These are phyloP conservation scores for Suillus alpinus DNA, from an alignment of 768 basidiomycete genomes.

Conservation along the genomic window DNA sequence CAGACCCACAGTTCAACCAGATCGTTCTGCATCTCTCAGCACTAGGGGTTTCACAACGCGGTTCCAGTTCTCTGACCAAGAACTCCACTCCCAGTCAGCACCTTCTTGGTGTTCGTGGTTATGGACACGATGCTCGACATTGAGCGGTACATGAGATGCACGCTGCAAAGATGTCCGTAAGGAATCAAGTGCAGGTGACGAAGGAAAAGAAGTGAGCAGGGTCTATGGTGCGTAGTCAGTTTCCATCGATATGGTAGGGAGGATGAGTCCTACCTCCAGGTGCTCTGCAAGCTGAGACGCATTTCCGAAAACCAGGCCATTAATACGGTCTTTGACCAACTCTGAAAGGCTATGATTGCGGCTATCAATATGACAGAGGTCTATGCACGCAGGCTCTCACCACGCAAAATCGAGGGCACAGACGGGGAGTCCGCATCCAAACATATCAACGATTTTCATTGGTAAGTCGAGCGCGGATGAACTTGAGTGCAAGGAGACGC, in stretches of 20 bases:
- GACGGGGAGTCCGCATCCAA: slow-evolving; percentile 93
- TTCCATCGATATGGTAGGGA: not conserved
- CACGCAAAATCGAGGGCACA: slow-evolving; percentile 85
- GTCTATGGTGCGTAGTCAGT: slow-evolving; percentile 35
- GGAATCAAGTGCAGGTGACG: slow-evolving; percentile 43
- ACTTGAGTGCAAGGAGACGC: slow-evolving; percentile 87
- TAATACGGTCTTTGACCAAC: slow-evolving; percentile 79
- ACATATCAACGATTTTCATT: slow-evolving; percentile 99
- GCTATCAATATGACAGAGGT: slow-evolving; percentile 4
- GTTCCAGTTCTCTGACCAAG: slow-evolving; percentile 89
- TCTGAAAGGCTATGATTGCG: slow-evolving; percentile 63
- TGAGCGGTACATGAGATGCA: slow-evolving; percentile 28
- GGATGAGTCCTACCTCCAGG: slow-evolving; percentile 43
- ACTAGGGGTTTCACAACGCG: slow-evolving; percentile 59
- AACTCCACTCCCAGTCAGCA: slow-evolving; percentile 56
- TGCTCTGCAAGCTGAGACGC: slow-evolving; percentile 69
- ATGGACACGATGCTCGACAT: slow-evolving; percentile 17
- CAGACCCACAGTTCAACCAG: slow-evolving; percentile 10
- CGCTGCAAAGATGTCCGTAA: slow-evolving; percentile 51
- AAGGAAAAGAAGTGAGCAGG: slow-evolving; percentile 60
- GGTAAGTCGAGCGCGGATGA: slow-evolving; percentile 90
- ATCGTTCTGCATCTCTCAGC: slow-evolving; percentile 27
- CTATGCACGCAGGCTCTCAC: slow-evolving; percentile 41
- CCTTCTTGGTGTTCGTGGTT: slow-evolving; percentile 19
- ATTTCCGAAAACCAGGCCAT: slow-evolving; percentile 76